phyloP scores from a whole-genome alignment of 164 flowering plant genomes.

The Stephania japonica region DNA sequence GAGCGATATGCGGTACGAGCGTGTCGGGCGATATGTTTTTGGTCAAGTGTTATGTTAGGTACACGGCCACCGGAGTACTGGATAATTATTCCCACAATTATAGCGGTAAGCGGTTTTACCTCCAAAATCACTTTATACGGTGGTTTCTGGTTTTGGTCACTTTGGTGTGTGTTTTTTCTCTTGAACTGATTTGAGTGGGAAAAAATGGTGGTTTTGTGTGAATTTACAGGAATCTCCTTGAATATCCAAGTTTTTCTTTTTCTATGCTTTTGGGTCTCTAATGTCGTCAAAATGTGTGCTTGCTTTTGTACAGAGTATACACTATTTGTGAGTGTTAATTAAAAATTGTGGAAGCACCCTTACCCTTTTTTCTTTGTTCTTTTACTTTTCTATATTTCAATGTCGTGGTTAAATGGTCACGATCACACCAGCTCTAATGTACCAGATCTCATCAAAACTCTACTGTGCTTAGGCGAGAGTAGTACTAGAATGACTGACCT shows the following conservation, averaged over 20 bases:
- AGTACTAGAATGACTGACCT: no score
- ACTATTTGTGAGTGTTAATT: neutral
- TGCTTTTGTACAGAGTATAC: neutral
- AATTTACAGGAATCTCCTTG: conserved; percentile 9
- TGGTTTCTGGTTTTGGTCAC: conserved; percentile 18
- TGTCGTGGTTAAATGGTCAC: neutral
- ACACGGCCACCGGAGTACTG: conserved; percentile 16
- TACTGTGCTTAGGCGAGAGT: no score
- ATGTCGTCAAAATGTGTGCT: neutral
- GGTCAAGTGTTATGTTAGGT: conserved; percentile 82
- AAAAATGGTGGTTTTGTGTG: no score
- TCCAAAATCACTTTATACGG: conserved; percentile 9
- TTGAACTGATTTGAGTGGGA: neutral
- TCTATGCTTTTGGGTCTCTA: neutral
- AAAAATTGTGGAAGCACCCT: neutral
- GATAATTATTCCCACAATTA: neutral
- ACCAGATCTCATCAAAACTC: no score
- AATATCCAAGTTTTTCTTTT: neutral
- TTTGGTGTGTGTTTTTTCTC: neutral
- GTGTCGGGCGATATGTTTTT: conserved; percentile 70
- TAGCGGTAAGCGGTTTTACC: conserved; percentile 34
- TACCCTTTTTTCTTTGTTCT: neutral
- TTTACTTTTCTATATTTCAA: neutral
- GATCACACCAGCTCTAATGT: no score
- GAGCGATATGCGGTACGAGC: conserved; percentile 51